phyloP scores from a whole-genome alignment of 108 stramenopile genomes.

The Schizochytrium sp. region DNA sequence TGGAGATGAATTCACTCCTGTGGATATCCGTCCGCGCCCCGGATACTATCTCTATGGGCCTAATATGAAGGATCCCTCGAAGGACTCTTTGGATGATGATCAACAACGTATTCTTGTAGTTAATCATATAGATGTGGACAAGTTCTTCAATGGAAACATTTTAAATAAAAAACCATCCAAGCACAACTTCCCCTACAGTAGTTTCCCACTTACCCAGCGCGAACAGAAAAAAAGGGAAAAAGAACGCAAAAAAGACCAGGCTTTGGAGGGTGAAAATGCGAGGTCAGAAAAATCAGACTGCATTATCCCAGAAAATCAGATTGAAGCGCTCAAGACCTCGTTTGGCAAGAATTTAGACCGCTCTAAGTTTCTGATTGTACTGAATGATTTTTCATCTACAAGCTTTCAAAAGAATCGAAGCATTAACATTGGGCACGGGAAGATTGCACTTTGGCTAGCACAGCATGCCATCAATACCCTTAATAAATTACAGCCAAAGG shows the following conservation, averaged over 20 bases:
- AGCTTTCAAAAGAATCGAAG: too few species aligned
- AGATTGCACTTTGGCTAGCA: background rate
- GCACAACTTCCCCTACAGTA: background rate
- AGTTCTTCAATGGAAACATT: background rate
- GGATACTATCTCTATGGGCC: conserved; percentile 12
- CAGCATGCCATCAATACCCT: background rate
- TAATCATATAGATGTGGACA: background rate
- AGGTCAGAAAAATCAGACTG: background rate
- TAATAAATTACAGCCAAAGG: background rate
- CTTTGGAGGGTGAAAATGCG: background rate
- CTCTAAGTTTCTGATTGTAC: background rate
- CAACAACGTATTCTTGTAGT: background rate
- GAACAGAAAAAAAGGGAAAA: background rate
- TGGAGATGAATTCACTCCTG: background rate
- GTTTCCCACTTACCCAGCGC: background rate
- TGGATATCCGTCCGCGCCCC: background rate
- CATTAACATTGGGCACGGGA: background rate
- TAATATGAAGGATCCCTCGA: background rate
- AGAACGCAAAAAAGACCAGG: background rate
- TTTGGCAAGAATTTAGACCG: background rate
- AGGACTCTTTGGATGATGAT: background rate
- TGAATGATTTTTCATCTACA: background rate
- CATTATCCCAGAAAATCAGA: background rate
- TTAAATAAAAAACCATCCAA: background rate
- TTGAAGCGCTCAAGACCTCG: background rate